phyloP scores from a whole-genome alignment of 2,329 filamentous ascomycete species.

The Orbilia oligospora region DNA sequence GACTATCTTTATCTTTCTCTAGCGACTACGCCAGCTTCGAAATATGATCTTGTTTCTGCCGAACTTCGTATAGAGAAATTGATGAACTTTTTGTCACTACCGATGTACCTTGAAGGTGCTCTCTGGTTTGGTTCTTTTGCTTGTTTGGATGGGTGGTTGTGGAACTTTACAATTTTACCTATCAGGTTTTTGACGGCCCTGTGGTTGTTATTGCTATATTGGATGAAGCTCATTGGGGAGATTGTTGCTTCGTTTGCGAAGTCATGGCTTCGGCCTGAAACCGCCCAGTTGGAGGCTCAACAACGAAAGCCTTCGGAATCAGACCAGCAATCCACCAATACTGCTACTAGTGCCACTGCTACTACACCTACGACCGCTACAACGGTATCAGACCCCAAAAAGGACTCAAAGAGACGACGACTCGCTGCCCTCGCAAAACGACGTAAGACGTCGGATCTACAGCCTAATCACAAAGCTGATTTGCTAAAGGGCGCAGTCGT shows the following conservation, averaged over 20 bases:
- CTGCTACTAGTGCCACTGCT: neutral
- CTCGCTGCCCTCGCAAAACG: constrained; percentile 58
- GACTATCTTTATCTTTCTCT: constrained; percentile 59
- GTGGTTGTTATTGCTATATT: constrained; percentile 82
- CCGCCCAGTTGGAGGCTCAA: constrained; percentile 42
- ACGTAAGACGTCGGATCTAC: constrained; percentile 79
- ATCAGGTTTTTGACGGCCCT: constrained; percentile 87
- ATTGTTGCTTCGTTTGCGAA: constrained; percentile 61
- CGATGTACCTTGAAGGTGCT: constrained; percentile 84
- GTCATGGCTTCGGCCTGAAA: constrained; percentile 58
- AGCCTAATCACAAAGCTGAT: constrained; percentile 93
- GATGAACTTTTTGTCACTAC: constrained; percentile 87
- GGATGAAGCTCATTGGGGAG: constrained; percentile 76
- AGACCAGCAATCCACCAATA: constrained; percentile 31
- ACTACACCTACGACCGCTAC: neutral
- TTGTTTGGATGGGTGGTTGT: constrained; percentile 95
- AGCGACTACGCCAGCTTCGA: constrained; percentile 44
- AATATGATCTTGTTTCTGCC: constrained; percentile 78
- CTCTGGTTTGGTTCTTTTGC: constrained; percentile 90
- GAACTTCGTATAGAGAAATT: constrained; percentile 92
- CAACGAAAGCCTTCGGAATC: constrained; percentile 35
- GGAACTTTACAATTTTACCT: constrained; percentile 95
- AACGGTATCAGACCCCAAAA: constrained; percentile 71
- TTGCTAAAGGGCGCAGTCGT: constrained; percentile 91
- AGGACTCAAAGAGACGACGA: constrained; percentile 78